These are phyloP conservation scores for Isoetes taiwanensis DNA, from an alignment of 75 land plant genomes.

Conservation along the genomic window DNA sequence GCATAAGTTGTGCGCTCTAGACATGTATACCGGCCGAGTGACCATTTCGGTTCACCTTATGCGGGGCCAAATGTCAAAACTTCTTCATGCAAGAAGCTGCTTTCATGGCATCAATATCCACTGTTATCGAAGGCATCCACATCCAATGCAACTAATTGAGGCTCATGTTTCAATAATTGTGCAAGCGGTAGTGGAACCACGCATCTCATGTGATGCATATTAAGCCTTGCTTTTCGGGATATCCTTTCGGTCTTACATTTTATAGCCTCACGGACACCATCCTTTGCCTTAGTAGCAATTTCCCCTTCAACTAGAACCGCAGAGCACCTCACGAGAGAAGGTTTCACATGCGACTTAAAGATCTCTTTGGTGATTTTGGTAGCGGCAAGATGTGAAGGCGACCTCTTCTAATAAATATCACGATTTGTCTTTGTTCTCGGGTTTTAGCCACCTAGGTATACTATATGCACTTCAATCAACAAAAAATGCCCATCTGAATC, in stretches of 20 bases:
- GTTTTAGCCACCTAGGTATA: constrained; percentile 80
- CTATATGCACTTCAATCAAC: constrained; percentile 86
- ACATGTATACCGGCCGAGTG: constrained; percentile 50
- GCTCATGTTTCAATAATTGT: constrained; percentile 67
- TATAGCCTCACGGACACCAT: constrained; percentile 35
- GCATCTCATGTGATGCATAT: constrained; percentile 57
- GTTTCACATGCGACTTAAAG: constrained; percentile 10
- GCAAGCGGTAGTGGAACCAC: constrained; percentile 67
- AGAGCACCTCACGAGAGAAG: constrained; percentile 18
- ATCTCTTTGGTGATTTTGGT: constrained; percentile 6
- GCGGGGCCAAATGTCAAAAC: no score
- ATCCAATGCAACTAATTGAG: constrained; percentile 65
- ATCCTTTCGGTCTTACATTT: constrained; percentile 26
- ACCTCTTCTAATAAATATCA: constrained; percentile 48
- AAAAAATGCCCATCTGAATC: constrained; percentile 94
- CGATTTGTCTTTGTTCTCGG: constrained; percentile 56
- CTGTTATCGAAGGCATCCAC: constrained; percentile 88
- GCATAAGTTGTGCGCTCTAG: constrained; percentile 79
- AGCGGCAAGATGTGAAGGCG: constrained; percentile 46
- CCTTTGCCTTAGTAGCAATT: constrained; percentile 33
- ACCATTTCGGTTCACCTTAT: constrained; percentile 60
- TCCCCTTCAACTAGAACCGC: constrained; percentile 9
- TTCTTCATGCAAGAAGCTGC: constrained; percentile 58
- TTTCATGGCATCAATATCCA: constrained; percentile 84
- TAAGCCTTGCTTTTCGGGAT: constrained; percentile 41